These are phyloP conservation scores for Myriosclerotinia scirpicola DNA, from an alignment of 2,329 filamentous ascomycete species.

Conservation along the genomic window DNA sequence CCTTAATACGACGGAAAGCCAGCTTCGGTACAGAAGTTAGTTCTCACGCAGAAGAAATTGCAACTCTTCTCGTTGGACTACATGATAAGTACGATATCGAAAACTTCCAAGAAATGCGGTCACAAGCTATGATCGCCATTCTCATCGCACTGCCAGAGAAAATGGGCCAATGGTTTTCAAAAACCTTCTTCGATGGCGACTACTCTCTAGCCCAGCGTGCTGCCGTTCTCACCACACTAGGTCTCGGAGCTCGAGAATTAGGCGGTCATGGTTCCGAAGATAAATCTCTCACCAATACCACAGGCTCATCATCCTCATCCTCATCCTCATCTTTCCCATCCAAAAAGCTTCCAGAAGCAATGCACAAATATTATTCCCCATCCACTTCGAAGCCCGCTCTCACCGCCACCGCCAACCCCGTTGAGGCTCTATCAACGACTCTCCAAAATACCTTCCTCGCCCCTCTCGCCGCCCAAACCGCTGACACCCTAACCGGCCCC, in stretches of 20 bases:
- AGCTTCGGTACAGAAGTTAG: constrained; percentile 85
- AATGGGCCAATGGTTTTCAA: constrained; percentile 82
- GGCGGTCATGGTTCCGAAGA: constrained; percentile 65
- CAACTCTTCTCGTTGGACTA: constrained; percentile 71
- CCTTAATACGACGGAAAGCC: constrained; percentile 83
- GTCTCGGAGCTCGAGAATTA: constrained; percentile 78
- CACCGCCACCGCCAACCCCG: constrained; percentile 34
- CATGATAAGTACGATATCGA: constrained; percentile 84
- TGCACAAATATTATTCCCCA: constrained; percentile 68
- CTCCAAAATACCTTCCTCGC: constrained; percentile 73
- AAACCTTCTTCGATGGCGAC: constrained; percentile 87
- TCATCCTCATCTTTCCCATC: constrained; percentile 65
- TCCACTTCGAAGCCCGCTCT: background rate
- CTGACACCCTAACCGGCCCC: constrained; percentile 76
- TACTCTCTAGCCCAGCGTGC: constrained; percentile 84
- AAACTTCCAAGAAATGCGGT: constrained; percentile 69
- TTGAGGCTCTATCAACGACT: constrained; percentile 66
- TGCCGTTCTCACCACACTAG: constrained; percentile 77
- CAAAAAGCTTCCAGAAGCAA: constrained; percentile 70
- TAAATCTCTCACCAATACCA: constrained; percentile 38
- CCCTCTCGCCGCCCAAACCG: constrained; percentile 78
- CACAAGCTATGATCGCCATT: constrained; percentile 80
- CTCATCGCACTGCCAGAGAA: constrained; percentile 71
- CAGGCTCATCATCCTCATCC: constrained; percentile 35
- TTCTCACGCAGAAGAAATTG: constrained; percentile 80